These are phyloP conservation scores for Acer yangbiense DNA, from an alignment of 345 rosid genomes.

Conservation along the genomic window DNA sequence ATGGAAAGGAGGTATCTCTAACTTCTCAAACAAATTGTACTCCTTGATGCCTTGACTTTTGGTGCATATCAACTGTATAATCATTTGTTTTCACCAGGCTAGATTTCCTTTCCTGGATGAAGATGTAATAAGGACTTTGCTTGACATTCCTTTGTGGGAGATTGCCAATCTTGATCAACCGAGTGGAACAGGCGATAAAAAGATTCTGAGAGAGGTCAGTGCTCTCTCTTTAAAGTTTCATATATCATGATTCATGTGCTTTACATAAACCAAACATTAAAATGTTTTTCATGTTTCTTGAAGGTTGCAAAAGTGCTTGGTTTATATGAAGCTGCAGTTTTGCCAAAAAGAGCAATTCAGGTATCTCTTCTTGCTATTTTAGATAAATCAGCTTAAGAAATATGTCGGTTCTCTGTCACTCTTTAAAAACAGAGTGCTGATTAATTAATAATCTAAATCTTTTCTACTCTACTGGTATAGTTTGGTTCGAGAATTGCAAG, in stretches of 20 bases:
- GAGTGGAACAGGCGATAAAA: constrained; percentile 96
- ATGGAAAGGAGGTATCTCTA: constrained; percentile 78
- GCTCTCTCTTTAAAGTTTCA: constrained; percentile 5
- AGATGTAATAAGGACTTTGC: constrained; percentile 79
- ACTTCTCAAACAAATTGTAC: not conserved
- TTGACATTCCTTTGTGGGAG: constrained; percentile 86
- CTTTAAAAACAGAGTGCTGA: not conserved
- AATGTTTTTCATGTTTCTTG: constrained; percentile 19
- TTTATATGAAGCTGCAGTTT: constrained; percentile 65
- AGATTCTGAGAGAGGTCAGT: constrained; percentile 84
- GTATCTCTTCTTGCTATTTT: constrained; percentile 30
- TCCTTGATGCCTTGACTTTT: not conserved
- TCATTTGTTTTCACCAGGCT: constrained; percentile 44
- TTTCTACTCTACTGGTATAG: constrained; percentile 34
- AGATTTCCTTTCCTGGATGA: constrained; percentile 97
- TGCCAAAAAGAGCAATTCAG: constrained; percentile 97
- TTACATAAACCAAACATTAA: not conserved
- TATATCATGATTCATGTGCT: not conserved
- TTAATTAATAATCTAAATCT: not conserved
- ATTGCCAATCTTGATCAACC: constrained; percentile 82
- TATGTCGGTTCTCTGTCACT: not conserved
- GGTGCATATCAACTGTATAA: not conserved
- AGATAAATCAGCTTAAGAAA: not conserved
- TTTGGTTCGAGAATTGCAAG: constrained; percentile 95
- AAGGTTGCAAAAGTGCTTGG: constrained; percentile 89